Conservation (phyloP, 345 rosid species). For the Lumnitzera racemosa region DNA sequence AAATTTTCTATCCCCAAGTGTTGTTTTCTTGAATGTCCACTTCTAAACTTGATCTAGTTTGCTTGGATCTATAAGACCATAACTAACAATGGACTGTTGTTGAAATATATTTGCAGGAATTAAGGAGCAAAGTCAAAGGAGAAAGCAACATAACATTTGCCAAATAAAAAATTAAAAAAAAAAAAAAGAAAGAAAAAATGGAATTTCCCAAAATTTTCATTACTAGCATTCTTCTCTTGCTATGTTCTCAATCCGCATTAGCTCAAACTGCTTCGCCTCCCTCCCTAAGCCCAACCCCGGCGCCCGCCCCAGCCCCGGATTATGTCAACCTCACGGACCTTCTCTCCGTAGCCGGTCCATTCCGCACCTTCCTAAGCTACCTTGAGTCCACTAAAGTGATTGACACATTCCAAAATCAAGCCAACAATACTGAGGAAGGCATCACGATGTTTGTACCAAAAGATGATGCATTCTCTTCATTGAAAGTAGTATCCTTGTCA, state of each 20-base stretch:
- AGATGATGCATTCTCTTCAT: constrained; percentile 67
- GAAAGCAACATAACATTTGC: constrained; percentile 8
- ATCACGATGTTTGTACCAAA: constrained; percentile 85
- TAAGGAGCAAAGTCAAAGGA: constrained; percentile 12
- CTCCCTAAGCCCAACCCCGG: constrained; percentile 52
- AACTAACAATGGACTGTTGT: neutral
- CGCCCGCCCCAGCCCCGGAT: constrained; percentile 70
- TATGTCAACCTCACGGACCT: constrained; percentile 72
- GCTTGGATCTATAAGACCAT: too few relatives aligned
- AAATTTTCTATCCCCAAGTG: too few relatives aligned
- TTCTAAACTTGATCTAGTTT: too few relatives aligned
- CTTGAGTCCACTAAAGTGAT: constrained; percentile 71
- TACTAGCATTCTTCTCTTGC: constrained; percentile 22
- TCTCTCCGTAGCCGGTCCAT: constrained; percentile 90
- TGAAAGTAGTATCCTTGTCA: constrained; percentile 60
- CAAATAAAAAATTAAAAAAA: neutral
- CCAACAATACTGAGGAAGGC: constrained; percentile 89
- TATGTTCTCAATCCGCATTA: constrained; percentile 23
- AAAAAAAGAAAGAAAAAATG: constrained; percentile 18
- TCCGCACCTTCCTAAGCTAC: constrained; percentile 68
- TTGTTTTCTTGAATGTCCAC: too few relatives aligned
- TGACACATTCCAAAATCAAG: constrained; percentile 95
- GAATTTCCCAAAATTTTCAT: constrained; percentile 27
- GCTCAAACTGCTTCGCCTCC: constrained; percentile 48
- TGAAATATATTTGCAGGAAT: constrained; percentile 22